phyloP scores from a whole-genome alignment of 805 yeast species.

The Novakomyces olei region DNA sequence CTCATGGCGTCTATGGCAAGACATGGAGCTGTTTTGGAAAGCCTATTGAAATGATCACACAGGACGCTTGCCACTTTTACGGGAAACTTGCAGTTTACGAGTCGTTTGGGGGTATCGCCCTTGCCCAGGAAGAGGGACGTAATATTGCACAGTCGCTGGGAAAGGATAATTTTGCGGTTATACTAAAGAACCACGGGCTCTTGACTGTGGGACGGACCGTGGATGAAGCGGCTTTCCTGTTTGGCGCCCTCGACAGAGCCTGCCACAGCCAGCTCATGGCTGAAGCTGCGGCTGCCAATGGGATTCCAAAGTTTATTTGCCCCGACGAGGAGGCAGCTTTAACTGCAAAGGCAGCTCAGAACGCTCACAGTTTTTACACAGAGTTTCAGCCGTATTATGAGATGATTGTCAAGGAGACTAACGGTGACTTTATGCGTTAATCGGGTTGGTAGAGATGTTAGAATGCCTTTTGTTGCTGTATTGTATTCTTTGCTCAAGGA shows the following conservation, averaged over 20 bases:
- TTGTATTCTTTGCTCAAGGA: no score
- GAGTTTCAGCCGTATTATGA: conserved; percentile 56
- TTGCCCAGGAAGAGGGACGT: conserved; percentile 40
- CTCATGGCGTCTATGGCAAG: background rate
- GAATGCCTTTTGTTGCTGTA: no score
- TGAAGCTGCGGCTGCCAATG: conserved; percentile 28
- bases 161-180: conserved; percentile 29
- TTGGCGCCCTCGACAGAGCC: conserved; percentile 36
- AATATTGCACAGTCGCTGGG: conserved; percentile 42
- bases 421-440: background rate
- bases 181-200: conserved; percentile 52
- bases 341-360: conserved; percentile 38
- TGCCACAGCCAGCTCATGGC: conserved; percentile 47
- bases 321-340: conserved; percentile 45
- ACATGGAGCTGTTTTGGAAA: conserved; percentile 42
- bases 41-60: conserved; percentile 61
- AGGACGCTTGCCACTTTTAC: conserved; percentile 50
- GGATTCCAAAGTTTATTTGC: conserved; percentile 23
- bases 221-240: conserved; percentile 53
- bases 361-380: conserved; percentile 44
- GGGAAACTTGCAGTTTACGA: conserved; percentile 40
- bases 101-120: conserved; percentile 61
- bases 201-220: conserved; percentile 47
- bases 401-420: conserved; percentile 7
- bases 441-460: no score